Evolutionary conservation across 2,329 filamentous ascomycete species (phyloP), one percentile per base, ranked within the genome.

Genomic region (Talaromyces sp.): DNA sequence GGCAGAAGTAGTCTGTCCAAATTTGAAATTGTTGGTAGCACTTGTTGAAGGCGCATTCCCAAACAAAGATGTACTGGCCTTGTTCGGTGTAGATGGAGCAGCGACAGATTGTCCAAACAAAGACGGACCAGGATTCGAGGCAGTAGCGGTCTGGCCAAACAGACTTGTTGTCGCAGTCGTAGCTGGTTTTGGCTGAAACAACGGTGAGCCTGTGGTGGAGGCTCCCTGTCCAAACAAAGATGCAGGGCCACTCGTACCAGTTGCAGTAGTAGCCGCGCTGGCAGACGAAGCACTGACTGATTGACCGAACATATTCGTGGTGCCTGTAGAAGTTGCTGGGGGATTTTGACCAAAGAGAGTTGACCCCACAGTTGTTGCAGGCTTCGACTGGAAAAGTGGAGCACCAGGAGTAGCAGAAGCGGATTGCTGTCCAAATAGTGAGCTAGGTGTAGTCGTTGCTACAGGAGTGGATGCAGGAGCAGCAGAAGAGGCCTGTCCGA

Each of bases 401-500:
- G 66, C 57, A 35, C 66, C 56, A 35, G 67, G 67, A 28, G 63
- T 61, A 18, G 67, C 46, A 14, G 68, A 60, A 7, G 66, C 42
- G 33, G 64, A 44, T 39, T 61, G 52, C 35, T 66, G 65, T 39
- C 70, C 68, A 8, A 68, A 66, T 11, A 44, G 65, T 21, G 64
- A 62, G 42, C 56, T 54, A 9, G 64, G 39, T n/a, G 68, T 62
- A 4, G 65, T 60, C 63, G 50, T 44, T 35, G 52, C n/a, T 31
- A 37, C 35, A 9, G 60, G n/a, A 25, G 69, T 57, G 9, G 68
- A 57, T 16, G 58, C 42, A 48, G 64, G 62, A 33, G 54, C 65
- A 35, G 61, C 66, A 54, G 65, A 62, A 50, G 66, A 64, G 9
- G 72, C 69, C 58, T 74, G 70, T 11, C 68, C 68, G 61, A 75